A percentile compares a stretch with the other conserved stretches of the same genome.
phyloP scores from a whole-genome alignment of 2,329 filamentous ascomycete species.

The Aspergillus caelatus region DNA sequence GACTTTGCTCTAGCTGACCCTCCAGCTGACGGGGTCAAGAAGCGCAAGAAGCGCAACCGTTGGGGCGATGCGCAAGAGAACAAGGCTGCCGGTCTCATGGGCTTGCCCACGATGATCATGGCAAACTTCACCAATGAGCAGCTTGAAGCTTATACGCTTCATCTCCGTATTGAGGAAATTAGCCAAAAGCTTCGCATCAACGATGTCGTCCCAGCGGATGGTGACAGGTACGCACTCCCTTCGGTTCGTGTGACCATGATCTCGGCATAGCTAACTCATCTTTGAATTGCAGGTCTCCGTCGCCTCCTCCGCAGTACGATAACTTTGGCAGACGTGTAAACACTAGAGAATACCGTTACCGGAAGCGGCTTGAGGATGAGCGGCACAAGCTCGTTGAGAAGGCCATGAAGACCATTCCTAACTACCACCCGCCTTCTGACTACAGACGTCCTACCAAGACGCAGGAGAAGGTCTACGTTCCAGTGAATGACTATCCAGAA shows the following conservation, averaged over 20 bases:
- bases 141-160: constrained; percentile 93
- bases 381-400: constrained; percentile 98
- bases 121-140: constrained; percentile 99
- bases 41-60: constrained; percentile 96
- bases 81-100: constrained; percentile 97
- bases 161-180: constrained; percentile 97
- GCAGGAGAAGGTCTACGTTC: constrained; percentile 99
- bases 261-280: constrained; percentile 17
- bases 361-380: constrained; percentile 97
- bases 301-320: constrained; percentile 94
- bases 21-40: constrained; percentile 74
- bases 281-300: constrained; percentile 72
- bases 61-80: constrained; percentile 98
- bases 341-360: constrained; percentile 96
- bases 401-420: constrained; percentile 99
- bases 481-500: constrained; percentile 99
- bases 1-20: constrained; percentile 44
- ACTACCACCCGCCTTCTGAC: constrained; percentile 97
- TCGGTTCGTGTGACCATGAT: constrained; percentile 9
- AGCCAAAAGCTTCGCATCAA: constrained; percentile 99
- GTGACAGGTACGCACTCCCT: constrained; percentile 73
- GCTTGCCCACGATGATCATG: constrained; percentile 91
- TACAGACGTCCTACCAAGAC: constrained; percentile 99
- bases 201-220: constrained; percentile 96
- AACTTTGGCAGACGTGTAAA: constrained; percentile 99